phyloP scores from a whole-genome alignment of 1,139 yeast species.

The Tardiomyces digboiensis region DNA sequence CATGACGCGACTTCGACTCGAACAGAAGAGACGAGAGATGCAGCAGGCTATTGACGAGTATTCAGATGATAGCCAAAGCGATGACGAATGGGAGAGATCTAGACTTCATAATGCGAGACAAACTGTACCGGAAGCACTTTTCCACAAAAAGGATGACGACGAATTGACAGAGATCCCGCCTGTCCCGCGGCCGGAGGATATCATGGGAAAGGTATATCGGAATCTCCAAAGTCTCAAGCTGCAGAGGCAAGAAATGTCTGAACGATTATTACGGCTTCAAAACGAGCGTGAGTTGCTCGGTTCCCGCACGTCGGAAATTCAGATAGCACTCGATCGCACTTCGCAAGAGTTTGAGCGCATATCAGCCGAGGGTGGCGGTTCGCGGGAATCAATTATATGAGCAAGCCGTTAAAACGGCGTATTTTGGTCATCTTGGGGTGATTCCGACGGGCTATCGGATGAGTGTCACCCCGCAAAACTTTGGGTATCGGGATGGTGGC shows the following conservation, averaged over 20 bases:
- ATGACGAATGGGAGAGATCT: not conserved
- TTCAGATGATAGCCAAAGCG: not conserved
- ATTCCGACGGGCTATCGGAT: no score
- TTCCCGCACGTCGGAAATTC: not conserved
- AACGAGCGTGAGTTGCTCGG: not conserved
- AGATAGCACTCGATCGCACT: not conserved
- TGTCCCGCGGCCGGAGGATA: not conserved
- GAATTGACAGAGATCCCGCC: not conserved
- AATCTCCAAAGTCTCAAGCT: not conserved
- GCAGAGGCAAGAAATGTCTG: not conserved
- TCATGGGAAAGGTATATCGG: not conserved
- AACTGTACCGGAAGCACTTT: not conserved
- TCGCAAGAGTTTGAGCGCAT: not conserved
- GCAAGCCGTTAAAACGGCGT: no score
- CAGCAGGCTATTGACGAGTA: conserved; percentile 29
- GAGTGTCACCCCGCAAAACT: no score
- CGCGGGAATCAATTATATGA: no score
- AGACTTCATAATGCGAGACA: not conserved
- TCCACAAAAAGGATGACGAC: not conserved
- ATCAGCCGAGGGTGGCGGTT: not conserved
- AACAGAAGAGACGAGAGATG: conserved; percentile 28
- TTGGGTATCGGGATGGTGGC: no score
- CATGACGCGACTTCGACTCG: conserved; percentile 18
- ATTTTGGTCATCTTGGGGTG: no score
- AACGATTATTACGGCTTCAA: not conserved